Evolutionary conservation across 768 basidiomycete species (phyloP).

Genomic region (Rhodotorula paludigena): DNA sequence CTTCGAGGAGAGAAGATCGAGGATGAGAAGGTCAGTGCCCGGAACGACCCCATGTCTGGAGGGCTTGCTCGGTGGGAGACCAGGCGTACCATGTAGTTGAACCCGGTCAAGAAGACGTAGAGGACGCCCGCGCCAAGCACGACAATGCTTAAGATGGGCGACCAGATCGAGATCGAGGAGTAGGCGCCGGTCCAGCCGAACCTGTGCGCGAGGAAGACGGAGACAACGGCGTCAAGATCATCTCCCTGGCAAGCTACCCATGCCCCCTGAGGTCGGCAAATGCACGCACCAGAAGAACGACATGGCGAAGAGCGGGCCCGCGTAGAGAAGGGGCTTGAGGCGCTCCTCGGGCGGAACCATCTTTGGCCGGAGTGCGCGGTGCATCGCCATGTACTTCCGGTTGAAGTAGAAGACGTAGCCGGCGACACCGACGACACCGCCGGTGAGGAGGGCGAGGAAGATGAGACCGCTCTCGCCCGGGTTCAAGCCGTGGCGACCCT

Average conservation of each 20-base stretch:
- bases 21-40: neutral
- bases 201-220: neutral
- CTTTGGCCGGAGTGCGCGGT: slow-evolving; percentile 12
- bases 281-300: slow-evolving; percentile 34
- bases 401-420: slow-evolving; percentile 40
- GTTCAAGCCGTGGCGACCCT: slow-evolving; percentile 44
- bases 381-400: slow-evolving; percentile 36
- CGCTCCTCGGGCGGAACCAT: slow-evolving; percentile 43
- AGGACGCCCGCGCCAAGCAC: slow-evolving; percentile 38
- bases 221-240: neutral
- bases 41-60: neutral
- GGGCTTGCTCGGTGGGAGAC: neutral
- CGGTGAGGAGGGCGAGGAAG: slow-evolving; percentile 44
- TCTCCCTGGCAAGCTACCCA: too few relatives aligned
- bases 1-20: neutral
- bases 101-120: slow-evolving; percentile 37
- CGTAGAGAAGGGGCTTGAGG: slow-evolving; percentile 34
- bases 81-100: slow-evolving; percentile 37
- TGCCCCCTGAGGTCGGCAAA: too few relatives aligned
- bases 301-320: slow-evolving; percentile 33
- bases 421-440: slow-evolving; percentile 28
- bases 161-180: slow-evolving; percentile 17
- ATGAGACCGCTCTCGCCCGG: slow-evolving; percentile 42
- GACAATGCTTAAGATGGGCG: slow-evolving; percentile 31
- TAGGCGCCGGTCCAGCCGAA: slow-evolving; percentile 38